Percentiles rank a stretch among this genome's conserved stretches.
phyloP scores from a whole-genome alignment of 129 eudicot species.

The Helianthus tuberosus region DNA sequence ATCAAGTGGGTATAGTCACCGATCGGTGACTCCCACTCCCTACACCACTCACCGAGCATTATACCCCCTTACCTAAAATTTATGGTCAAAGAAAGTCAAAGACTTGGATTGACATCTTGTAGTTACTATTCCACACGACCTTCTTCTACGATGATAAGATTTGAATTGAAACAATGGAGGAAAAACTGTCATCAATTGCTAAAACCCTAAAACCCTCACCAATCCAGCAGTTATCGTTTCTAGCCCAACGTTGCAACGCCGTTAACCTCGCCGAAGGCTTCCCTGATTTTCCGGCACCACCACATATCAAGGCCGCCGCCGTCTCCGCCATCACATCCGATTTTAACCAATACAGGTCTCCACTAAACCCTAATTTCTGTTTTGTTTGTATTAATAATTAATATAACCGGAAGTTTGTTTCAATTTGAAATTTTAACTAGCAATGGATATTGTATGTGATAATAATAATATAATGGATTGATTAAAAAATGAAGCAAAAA shows the following conservation, averaged over 20 bases:
- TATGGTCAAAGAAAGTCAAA: background rate
- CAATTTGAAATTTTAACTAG: background rate
- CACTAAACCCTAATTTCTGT: too few relatives aligned
- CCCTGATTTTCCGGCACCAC: conserved; percentile 93
- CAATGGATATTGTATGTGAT: too few relatives aligned
- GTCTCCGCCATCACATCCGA: conserved; percentile 82
- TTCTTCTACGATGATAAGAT: background rate
- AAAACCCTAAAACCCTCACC: conserved; percentile 72
- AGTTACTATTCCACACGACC: background rate
- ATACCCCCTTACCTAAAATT: too few relatives aligned
- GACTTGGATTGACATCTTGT: background rate
- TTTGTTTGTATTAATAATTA: too few relatives aligned
- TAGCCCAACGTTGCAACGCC: conserved; percentile 80
- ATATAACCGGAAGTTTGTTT: background rate
- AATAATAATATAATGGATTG: background rate
- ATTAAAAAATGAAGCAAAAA: background rate
- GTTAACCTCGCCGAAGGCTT: conserved; percentile 97
- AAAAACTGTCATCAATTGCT: conserved; percentile 66
- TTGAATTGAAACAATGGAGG: conserved; percentile 45
- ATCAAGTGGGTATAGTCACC: too few relatives aligned
- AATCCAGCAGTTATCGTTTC: conserved; percentile 71
- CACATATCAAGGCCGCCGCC: conserved; percentile 83
- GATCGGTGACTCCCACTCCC: too few relatives aligned
- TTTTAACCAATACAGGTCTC: conserved; percentile 92
- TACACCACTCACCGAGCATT: too few relatives aligned